Conservation (phyloP, 108 stramenopile genomes). For the Mayamaea pseudoterrestris region DNA sequence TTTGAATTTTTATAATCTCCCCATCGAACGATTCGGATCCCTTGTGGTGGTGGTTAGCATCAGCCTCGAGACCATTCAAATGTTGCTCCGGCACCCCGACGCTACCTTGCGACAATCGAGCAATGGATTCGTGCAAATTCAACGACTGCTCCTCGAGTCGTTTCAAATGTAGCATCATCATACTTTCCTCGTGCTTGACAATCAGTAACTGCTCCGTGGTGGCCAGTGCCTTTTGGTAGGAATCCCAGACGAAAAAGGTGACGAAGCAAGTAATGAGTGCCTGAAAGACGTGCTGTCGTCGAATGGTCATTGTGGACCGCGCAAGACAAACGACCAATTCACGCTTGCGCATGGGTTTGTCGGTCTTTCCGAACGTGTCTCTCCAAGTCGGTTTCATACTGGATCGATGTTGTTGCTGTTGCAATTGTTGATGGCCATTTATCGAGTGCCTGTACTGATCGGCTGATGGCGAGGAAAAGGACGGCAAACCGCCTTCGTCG, state of each 20-base stretch:
- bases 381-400: background rate
- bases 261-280: conserved; percentile 22
- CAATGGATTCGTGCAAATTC: conserved; percentile 20
- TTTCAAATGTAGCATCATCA: conserved; percentile 25
- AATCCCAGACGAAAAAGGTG: conserved; percentile 22
- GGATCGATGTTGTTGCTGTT: background rate
- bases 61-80: background rate
- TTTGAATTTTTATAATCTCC: conserved; percentile 17
- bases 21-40: conserved; percentile 11
- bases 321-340: background rate
- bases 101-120: background rate
- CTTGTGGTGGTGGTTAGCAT: background rate
- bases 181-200: conserved; percentile 33
- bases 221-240: conserved; percentile 24
- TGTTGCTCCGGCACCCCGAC: background rate
- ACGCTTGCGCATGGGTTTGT: conserved; percentile 1
- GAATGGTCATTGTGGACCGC: background rate
- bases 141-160: conserved; percentile 32
- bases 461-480: too few species aligned
- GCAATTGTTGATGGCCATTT: background rate
- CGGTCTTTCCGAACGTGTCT: background rate
- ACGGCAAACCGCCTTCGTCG: too few species aligned
- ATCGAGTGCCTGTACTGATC: too few species aligned
- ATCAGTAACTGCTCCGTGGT: conserved; percentile 19
- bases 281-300: conserved; percentile 22